Conservation (phyloP, 1,284 basidiomycete genomes). For the Cystobasidium slooffiae region DNA sequence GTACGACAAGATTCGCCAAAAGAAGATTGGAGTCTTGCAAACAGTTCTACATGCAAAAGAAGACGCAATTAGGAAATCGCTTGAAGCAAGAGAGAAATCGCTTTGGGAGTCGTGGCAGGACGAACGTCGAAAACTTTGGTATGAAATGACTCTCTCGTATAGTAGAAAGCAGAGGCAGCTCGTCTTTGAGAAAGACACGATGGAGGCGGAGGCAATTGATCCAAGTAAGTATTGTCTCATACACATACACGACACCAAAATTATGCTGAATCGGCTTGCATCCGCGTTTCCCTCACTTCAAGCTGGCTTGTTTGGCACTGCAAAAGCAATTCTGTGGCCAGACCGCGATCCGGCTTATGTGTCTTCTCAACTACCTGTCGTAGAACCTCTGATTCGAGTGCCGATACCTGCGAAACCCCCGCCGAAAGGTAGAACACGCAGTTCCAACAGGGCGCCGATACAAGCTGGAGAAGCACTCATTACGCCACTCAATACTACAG, state of each 20-base stretch:
- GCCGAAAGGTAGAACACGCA: slow-evolving; percentile 17
- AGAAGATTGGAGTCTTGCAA: background rate
- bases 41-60: slow-evolving; percentile 5
- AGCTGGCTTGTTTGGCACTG: slow-evolving; percentile 9
- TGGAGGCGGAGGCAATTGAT: slow-evolving; percentile 10
- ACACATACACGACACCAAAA: background rate
- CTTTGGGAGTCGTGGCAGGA: slow-evolving; percentile 20
- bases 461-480: slow-evolving; percentile 8
- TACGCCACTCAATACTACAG: slow-evolving; percentile 2
- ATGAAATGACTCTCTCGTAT: background rate
- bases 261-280: background rate
- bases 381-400: slow-evolving; percentile 14
- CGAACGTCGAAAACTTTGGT: slow-evolving; percentile 13
- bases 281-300: background rate
- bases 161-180: slow-evolving; percentile 1
- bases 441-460: background rate
- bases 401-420: background rate
- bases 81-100: slow-evolving; percentile 10
- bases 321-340: background rate
- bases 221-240: background rate
- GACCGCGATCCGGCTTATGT: background rate
- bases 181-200: slow-evolving; percentile 5
- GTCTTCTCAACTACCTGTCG: background rate
- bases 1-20: background rate
- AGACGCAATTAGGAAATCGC: background rate